A percentile compares a stretch with the other conserved stretches of the same genome.
These are phyloP conservation scores for Suillus spraguei DNA, from an alignment of 768 basidiomycete genomes.

Conservation along the genomic window DNA sequence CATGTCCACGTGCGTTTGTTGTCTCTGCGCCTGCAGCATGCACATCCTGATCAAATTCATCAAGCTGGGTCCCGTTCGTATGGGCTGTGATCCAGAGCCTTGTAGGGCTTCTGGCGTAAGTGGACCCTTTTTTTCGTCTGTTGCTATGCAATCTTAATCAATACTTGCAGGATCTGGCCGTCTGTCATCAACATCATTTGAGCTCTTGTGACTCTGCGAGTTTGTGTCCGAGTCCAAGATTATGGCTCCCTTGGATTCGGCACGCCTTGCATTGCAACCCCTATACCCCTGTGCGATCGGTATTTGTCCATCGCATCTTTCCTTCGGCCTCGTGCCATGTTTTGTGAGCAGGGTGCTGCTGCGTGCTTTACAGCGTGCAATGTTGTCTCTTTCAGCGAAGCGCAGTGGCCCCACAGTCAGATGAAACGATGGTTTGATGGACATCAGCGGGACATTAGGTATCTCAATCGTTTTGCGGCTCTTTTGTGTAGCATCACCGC, in stretches of 20 bases:
- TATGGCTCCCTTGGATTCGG: background rate
- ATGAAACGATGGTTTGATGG: background rate
- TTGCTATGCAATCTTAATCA: slow-evolving; percentile 1
- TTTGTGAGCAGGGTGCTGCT: background rate
- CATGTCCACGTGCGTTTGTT: slow-evolving; percentile 42
- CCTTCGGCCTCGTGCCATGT: background rate
- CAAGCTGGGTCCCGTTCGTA: slow-evolving; percentile 46
- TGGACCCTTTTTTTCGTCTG: slow-evolving; percentile 5
- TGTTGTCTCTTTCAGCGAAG: background rate
- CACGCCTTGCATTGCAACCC: slow-evolving; percentile 7
- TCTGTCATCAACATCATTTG: slow-evolving; percentile 44
- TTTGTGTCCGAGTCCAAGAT: background rate
- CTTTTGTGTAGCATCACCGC: background rate
- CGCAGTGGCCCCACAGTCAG: background rate
- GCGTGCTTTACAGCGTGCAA: background rate
- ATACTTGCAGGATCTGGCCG: slow-evolving; percentile 42
- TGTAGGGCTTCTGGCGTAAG: slow-evolving; percentile 43
- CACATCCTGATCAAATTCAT: slow-evolving; percentile 4
- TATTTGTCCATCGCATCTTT: background rate
- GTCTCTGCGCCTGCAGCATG: slow-evolving; percentile 3
- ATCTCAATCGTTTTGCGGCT: background rate
- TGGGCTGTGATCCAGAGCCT: slow-evolving; percentile 44
- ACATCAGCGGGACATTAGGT: background rate
- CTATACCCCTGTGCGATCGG: background rate
- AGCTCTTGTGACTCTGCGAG: slow-evolving; percentile 3